Base-by-base conservation (phyloP, 352 stramenopile genomes). In the Globisporangium emineosum region DNA sequence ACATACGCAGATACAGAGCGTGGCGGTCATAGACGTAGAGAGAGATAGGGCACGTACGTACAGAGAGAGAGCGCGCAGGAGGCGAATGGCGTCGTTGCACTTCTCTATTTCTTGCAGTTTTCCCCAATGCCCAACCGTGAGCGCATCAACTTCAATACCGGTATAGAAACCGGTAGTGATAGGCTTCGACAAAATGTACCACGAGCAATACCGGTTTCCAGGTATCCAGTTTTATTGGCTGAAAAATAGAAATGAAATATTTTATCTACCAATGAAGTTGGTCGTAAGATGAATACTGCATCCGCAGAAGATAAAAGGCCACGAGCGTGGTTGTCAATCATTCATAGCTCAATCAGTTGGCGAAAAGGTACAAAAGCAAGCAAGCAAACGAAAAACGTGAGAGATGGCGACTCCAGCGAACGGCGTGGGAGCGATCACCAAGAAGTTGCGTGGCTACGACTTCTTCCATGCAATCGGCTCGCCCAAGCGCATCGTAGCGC, bases 401-500 rank as follows among this genome's bases (percentile, higher is more conserved):
- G n/a, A 37, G 40, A 40, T 52, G 35, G 42, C 47, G 57, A 43
- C 57, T 62, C 57, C 57, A 45, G 57, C 27, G 57, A 62, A 55
- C 23, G 42, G 57, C 42, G 45, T 62, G 19, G 57, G 57, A 54
- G 27, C 29, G 40, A 42, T 60, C 51, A 60, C 66, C 73, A 66
- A 60, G 29, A 89, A 85, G 67, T 73, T 91, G 56, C 85, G 85
- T 43, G 85, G 87, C 64, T 93, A 87, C 66, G 83, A 89, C 57
- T 93, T 95, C 68, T 95, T 87, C 73, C 76, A 78, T 32, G 77
- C 84, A 23, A 90, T 96, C 60, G 81, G 84, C 56, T 76, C 84
- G 32, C 88, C 88, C 33, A 78, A 89, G 75, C 79, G 81, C 57
- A 86, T 98, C 37, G 86, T 98, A 8, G 97, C 97, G 45, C 96